These are phyloP conservation scores for Asclepias syriaca DNA, from an alignment of 257 asterid genomes.

Conservation along the genomic window DNA sequence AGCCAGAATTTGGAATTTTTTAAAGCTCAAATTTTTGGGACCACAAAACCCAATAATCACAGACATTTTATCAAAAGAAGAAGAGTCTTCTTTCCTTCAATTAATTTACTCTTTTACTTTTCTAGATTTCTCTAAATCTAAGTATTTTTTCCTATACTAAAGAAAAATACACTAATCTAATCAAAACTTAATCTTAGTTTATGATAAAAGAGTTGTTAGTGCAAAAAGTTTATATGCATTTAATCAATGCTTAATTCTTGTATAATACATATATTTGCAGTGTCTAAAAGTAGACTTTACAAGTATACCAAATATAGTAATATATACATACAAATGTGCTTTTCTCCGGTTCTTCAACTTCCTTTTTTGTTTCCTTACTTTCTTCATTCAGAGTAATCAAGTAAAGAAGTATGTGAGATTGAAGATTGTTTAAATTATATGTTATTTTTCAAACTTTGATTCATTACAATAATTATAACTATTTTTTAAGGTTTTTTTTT, in stretches of 20 bases:
- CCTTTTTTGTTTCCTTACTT: slow-evolving; percentile 11
- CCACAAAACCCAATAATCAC: slow-evolving; percentile 14
- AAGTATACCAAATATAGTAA: neutral
- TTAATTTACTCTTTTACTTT: neutral
- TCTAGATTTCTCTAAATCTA: neutral
- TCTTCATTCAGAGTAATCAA: slow-evolving; percentile 7
- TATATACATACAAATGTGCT: slow-evolving; percentile 4
- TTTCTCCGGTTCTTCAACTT: slow-evolving; percentile 5
- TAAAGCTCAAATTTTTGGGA: neutral
- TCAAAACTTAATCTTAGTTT: neutral
- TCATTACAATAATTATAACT: neutral
- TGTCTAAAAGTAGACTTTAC: slow-evolving; percentile 11
- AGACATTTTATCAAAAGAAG: neutral
- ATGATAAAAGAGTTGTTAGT: neutral
- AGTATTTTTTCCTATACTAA: neutral
- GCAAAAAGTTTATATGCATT: neutral
- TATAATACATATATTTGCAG: neutral
- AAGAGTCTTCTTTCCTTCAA: neutral
- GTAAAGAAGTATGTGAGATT: slow-evolving; percentile 1
- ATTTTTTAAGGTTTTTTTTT: neutral
- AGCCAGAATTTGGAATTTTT: neutral
- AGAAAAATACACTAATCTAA: neutral
- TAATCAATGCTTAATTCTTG: neutral
- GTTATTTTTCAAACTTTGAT: neutral
- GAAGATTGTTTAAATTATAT: neutral